Percentiles rank a stretch among this genome's conserved stretches.
Evolutionary conservation across 441 rosid genomes (phyloP).

Genomic region (Populus hybrid): DNA sequence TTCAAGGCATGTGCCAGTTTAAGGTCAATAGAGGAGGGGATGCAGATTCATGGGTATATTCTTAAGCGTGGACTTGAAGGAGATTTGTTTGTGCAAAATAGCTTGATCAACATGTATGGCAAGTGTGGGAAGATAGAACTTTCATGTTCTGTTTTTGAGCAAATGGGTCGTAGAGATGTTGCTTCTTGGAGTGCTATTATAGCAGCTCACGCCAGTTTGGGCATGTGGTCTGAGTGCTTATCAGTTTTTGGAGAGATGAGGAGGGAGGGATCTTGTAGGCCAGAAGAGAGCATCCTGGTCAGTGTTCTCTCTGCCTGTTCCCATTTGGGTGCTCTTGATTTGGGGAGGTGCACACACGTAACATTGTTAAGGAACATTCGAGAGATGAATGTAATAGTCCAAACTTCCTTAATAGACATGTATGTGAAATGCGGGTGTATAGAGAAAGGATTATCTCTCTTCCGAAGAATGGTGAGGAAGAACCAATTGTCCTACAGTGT

Average conservation of each 20-base stretch:
- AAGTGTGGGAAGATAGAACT: slow-evolving; percentile 31
- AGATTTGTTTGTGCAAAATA: slow-evolving; percentile 39
- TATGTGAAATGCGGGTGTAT: slow-evolving; percentile 62
- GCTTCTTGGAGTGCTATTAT: slow-evolving; percentile 73
- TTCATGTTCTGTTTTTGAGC: slow-evolving; percentile 39
- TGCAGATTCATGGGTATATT: slow-evolving; percentile 38
- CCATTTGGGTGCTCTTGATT: slow-evolving; percentile 52
- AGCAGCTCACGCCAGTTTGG: slow-evolving; percentile 45
- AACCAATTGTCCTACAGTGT: slow-evolving; percentile 63
- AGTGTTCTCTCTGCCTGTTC: slow-evolving; percentile 57
- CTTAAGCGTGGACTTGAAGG: slow-evolving; percentile 31
- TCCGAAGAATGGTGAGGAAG: slow-evolving; percentile 37
- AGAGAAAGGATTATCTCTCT: slow-evolving; percentile 45
- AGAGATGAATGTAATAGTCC: slow-evolving; percentile 43
- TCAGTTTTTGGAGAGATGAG: slow-evolving; percentile 40
- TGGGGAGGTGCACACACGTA: slow-evolving; percentile 51
- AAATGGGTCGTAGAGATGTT: slow-evolving; percentile 46
- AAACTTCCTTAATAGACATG: slow-evolving; percentile 62
- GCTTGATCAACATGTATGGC: slow-evolving; percentile 43
- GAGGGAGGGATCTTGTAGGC: slow-evolving; percentile 43
- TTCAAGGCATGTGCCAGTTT: slow-evolving; percentile 56
- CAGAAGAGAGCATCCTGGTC: slow-evolving; percentile 57
- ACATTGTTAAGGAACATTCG: slow-evolving; percentile 39
- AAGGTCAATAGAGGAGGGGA: slow-evolving; percentile 39
- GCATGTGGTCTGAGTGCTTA: slow-evolving; percentile 36